Evolutionary conservation across 352 stramenopile species (phyloP).

Genomic region (Globisporangium paddicum): DNA sequence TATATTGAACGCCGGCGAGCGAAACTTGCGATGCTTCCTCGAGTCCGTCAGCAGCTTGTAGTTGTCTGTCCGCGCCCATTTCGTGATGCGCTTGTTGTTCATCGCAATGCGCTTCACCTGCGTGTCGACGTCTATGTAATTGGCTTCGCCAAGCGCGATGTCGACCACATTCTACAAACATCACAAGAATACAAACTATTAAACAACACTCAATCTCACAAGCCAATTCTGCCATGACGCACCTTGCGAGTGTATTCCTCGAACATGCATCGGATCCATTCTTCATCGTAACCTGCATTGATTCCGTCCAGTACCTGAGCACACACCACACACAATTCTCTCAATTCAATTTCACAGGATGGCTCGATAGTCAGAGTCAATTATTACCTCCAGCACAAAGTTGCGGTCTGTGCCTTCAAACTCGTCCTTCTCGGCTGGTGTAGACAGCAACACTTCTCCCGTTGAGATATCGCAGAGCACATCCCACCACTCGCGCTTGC

Average conservation of each 20-base stretch:
- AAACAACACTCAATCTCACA: not conserved
- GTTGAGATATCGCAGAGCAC: conserved; percentile 86
- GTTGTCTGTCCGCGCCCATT: conserved; percentile 82
- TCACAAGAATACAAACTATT: not conserved
- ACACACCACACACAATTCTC: not conserved
- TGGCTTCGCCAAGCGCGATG: conserved; percentile 68
- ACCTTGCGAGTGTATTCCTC: conserved; percentile 85
- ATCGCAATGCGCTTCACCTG: conserved; percentile 66
- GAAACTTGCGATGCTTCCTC: conserved; percentile 33
- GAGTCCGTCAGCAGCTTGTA: conserved; percentile 79
- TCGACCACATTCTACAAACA: conserved; percentile 64
- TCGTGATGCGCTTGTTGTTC: conserved; percentile 88
- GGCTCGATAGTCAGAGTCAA: not conserved
- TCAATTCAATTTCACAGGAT: not conserved
- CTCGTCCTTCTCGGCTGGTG: conserved; percentile 64
- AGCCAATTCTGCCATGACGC: not conserved
- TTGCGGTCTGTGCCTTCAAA: conserved; percentile 57
- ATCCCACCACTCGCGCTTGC: conserved; percentile 90
- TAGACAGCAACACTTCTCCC: conserved; percentile 64
- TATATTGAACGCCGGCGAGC: conserved; percentile 84
- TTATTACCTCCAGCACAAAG: conserved; percentile 79
- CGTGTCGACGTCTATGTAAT: conserved; percentile 71
- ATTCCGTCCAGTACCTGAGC: conserved; percentile 75
- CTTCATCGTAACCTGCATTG: conserved; percentile 72
- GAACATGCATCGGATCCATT: conserved; percentile 86